A percentile compares a stretch with the other conserved stretches of the same genome.
Conservation (phyloP, 371 early-diverging fungal species). For the Mucor piriformis region DNA sequence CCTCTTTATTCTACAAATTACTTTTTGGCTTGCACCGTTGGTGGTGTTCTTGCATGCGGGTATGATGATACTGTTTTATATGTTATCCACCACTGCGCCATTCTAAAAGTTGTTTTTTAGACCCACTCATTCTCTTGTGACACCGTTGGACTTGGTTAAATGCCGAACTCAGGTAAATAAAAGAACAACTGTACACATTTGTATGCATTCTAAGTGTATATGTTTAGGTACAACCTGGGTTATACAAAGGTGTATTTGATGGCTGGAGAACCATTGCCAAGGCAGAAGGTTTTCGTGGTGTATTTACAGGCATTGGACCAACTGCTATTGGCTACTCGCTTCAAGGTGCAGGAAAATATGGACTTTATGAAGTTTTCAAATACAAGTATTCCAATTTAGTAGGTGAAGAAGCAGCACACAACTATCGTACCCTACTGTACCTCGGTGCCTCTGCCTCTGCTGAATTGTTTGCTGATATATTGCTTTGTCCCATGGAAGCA, state of each 20-base stretch:
- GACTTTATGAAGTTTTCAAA: slow-evolving; percentile 86
- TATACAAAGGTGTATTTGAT: slow-evolving; percentile 72
- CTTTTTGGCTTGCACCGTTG: slow-evolving; percentile 57
- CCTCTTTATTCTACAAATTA: slow-evolving; percentile 49
- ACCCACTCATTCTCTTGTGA: slow-evolving; percentile 68
- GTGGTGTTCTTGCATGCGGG: slow-evolving; percentile 68
- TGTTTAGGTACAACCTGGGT: slow-evolving; percentile 52
- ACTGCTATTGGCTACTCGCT: slow-evolving; percentile 86
- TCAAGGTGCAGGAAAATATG: slow-evolving; percentile 90
- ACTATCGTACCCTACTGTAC: slow-evolving; percentile 79
- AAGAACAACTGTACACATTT: background rate
- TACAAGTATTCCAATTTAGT: slow-evolving; percentile 64
- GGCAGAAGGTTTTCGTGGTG: slow-evolving; percentile 70
- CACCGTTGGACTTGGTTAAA: slow-evolving; percentile 77
- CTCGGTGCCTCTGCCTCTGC: slow-evolving; percentile 83
- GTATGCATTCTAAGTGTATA: slow-evolving; percentile 49
- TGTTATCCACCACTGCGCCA: background rate
- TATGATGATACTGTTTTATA: background rate
- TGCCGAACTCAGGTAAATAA: slow-evolving; percentile 63
- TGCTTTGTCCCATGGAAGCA: slow-evolving; percentile 84
- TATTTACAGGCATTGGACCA: slow-evolving; percentile 81
- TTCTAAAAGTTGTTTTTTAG: slow-evolving; percentile 29
- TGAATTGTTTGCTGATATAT: slow-evolving; percentile 87
- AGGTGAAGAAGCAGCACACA: slow-evolving; percentile 75
- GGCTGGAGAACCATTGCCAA: slow-evolving; percentile 71